Evolutionary conservation across 345 rosid species (phyloP).

Genomic region (Salix dunnii): DNA sequence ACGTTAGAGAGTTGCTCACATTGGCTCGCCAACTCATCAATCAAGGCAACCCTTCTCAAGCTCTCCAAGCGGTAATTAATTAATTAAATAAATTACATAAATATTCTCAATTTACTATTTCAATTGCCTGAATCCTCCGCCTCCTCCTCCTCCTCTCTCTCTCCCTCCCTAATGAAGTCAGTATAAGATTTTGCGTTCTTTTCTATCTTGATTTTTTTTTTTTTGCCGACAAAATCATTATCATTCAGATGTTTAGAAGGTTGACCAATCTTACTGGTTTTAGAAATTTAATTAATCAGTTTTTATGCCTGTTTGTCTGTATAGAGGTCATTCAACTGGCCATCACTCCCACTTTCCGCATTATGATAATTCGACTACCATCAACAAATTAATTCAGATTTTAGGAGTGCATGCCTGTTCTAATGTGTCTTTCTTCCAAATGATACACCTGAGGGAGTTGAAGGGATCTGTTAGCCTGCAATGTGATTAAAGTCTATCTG

Average conservation of each 20-base stretch:
- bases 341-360: neutral
- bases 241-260: neutral
- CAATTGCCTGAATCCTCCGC: neutral
- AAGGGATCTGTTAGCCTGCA: neutral
- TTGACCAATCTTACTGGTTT: neutral
- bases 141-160: too few species aligned
- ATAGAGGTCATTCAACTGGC: neutral
- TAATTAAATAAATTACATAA: too few species aligned
- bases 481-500: neutral
- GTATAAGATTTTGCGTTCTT: neutral
- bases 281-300: neutral
- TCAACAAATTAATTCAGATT: neutral
- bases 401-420: neutral
- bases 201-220: neutral
- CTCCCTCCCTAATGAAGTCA: too few species aligned
- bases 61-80: slow-evolving; percentile 74
- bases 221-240: neutral
- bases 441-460: neutral
- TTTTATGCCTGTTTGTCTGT: neutral
- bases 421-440: neutral
- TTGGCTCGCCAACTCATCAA: slow-evolving; percentile 66
- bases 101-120: neutral
- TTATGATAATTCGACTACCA: neutral
- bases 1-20: slow-evolving; percentile 46
- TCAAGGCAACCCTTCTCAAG: slow-evolving; percentile 81